A percentile compares a stretch with the other conserved stretches of the same genome.
phyloP scores from a whole-genome alignment of 805 yeast genomes.

The Candida ficus region DNA sequence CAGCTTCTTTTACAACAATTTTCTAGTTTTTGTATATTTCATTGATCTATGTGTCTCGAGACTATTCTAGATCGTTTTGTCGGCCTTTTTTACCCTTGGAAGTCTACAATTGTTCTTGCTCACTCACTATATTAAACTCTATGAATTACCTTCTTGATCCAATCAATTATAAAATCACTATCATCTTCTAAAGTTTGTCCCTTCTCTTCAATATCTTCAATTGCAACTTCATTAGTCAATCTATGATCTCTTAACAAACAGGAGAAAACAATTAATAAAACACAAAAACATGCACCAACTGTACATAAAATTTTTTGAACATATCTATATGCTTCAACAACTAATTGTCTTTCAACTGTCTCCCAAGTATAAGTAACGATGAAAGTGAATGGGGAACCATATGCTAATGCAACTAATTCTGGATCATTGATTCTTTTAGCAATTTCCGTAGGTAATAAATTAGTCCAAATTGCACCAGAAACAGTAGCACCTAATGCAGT shows the following conservation, averaged over 20 bases:
- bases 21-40: too few relatives aligned
- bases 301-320: slow-evolving; percentile 51
- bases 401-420: slow-evolving; percentile 36
- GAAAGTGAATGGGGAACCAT: slow-evolving; percentile 46
- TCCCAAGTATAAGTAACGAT: slow-evolving; percentile 49
- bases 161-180: slow-evolving; percentile 2
- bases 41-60: too few relatives aligned
- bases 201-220: slow-evolving; percentile 10
- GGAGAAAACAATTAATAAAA: slow-evolving; percentile 43
- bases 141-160: not conserved
- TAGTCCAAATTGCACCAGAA: slow-evolving; percentile 54
- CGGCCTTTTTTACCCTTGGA: too few relatives aligned
- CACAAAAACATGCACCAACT: slow-evolving; percentile 49
- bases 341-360: slow-evolving; percentile 47
- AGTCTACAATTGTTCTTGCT: too few relatives aligned
- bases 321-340: slow-evolving; percentile 50
- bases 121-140: too few relatives aligned
- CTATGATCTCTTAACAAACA: slow-evolving; percentile 50
- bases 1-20: too few relatives aligned
- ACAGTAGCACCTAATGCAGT: slow-evolving; percentile 8
- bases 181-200: slow-evolving; percentile 3
- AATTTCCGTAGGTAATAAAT: slow-evolving; percentile 26
- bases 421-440: slow-evolving; percentile 5
- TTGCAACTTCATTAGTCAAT: slow-evolving; percentile 24
- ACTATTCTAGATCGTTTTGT: too few relatives aligned